Conservation (phyloP, 2,329 filamentous ascomycete species). For the Colletotrichum sublineola region DNA sequence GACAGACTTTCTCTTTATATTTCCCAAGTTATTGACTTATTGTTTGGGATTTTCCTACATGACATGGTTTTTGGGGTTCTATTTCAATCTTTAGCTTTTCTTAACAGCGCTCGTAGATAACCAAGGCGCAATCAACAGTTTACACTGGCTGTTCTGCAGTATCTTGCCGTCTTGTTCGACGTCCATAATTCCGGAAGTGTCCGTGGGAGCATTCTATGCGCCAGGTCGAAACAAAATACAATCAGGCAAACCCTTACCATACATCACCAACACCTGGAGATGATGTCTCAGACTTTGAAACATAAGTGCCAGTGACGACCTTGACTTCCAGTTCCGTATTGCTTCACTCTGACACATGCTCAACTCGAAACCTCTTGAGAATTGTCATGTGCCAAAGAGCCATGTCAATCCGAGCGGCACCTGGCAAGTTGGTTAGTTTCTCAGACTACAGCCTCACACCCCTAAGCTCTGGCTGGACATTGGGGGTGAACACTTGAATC, state of each 20-base stretch:
- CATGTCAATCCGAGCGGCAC: background rate
- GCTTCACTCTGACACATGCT: too few relatives aligned
- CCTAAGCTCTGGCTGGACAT: too few relatives aligned
- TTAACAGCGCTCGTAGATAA: conserved; percentile 19
- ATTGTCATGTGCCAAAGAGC: background rate
- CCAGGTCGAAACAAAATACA: background rate
- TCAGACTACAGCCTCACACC: too few relatives aligned
- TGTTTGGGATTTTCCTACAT: conserved; percentile 46
- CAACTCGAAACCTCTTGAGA: background rate
- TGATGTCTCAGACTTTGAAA: background rate
- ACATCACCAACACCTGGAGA: background rate
- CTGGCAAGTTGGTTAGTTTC: background rate
- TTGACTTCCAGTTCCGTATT: background rate
- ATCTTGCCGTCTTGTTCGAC: background rate
- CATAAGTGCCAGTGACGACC: background rate
- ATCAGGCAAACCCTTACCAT: background rate
- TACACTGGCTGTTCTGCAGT: background rate
- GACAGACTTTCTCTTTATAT: too few relatives aligned
- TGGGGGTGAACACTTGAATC: background rate
- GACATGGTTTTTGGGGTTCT: conserved; percentile 48
- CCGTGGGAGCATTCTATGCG: background rate
- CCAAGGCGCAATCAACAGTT: background rate
- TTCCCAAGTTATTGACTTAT: background rate
- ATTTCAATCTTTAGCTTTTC: conserved; percentile 44
- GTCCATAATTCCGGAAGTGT: background rate